Base-by-base conservation (phyloP, 805 yeast species). In the Saccharomycopsis malanga region DNA sequence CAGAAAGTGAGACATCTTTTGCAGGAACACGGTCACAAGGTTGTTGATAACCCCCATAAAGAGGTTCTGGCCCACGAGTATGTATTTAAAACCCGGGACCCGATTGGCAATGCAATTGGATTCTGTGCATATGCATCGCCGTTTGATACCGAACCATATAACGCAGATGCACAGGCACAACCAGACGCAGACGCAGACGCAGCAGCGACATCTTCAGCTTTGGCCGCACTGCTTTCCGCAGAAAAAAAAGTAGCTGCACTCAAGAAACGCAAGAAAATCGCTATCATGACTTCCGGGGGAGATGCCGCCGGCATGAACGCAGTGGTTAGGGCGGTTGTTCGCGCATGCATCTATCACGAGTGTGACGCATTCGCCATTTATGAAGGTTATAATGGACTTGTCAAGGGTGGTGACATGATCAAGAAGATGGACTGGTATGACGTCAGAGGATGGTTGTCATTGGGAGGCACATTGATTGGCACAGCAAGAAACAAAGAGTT, bases 241-340 rank as follows among this genome's bases (percentile, higher is more conserved):
- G 12, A 7, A 7, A 7, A 27, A 7, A 27, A 27, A 9, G 30
- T 27, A 7, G 30, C 7, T 27, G 12, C 12, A 9, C 44, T n/a
- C 10, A 39, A 44, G 34, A 60, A 52, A 51, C 63, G 66, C 57
- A 68, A 79, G 65, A 77, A 79, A 56, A 86, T 93, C 54, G 98
- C 95, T 3, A 93, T 93, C 43, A 88, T 93, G 91, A 93, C 98
- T 4, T 87, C 96, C 1, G 98, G 98, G 57, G 98, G 99, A 66
- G 99, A 93, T 63, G 85, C 98, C 45, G 98, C 94, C 25, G 99
- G 99, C 59, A 93, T 93, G 98, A 87, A 88, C 66, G 91, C 97
- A 3, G 86, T 82, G 23, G 98, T 93, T 5, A 75, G 98, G 54
- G 95, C 98, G 0, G 95, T 93, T 50, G 96, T 91, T 6, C 77